Evolutionary conservation across 192 early-diverging fungal genomes (phyloP), one percentile per base, ranked within the genome.

Genomic region (Oehlia diaphana): DNA sequence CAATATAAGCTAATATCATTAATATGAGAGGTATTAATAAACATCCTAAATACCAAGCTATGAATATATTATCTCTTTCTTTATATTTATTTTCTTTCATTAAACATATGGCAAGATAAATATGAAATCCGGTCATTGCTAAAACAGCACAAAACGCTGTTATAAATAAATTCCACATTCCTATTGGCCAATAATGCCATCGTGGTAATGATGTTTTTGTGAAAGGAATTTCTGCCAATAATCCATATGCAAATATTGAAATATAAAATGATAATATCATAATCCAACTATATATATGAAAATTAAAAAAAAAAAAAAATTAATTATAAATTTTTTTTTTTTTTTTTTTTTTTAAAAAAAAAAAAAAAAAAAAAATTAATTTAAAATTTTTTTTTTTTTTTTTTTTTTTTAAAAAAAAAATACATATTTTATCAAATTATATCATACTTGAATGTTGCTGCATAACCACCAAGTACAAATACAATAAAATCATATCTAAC

Each of bases 401-500:
- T 21, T 70, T 9, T 21, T n/a, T 21, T 7, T 1, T 31, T 31
- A 31, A 9, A 44, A 8, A n/a, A 39, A 19, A 19, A 14, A 9
- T n/a, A 66, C 4, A 8, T 31, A 9, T 35, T 66, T 31, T 66
- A 26, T 28, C 21, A 21, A 33, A 39, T 19, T 9, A 9, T 21
- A 83, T n/a, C 83, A 83, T 90, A 91, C 83, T 85, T 84, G 63
- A 93, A 87, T 21, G 91, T 91, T 63, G 86, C 83, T 21, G 92
- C 83, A 80, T 94, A 94, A 82, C 91, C 92, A 62, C 93, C 93
- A 86, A 94, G 88, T 44, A 92, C 90, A 80, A 94, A 94, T 6
- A 94, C 81, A 26, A 94, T 83, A 49, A 88, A 86, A 10, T 88
- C 82, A 82, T 93, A 94, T 3, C 88, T 82, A 13, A 92, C 81